Evolutionary conservation across 805 yeast species (phyloP), one percentile per base, ranked within the genome.

Genomic region (Yamadazyma sp.): DNA sequence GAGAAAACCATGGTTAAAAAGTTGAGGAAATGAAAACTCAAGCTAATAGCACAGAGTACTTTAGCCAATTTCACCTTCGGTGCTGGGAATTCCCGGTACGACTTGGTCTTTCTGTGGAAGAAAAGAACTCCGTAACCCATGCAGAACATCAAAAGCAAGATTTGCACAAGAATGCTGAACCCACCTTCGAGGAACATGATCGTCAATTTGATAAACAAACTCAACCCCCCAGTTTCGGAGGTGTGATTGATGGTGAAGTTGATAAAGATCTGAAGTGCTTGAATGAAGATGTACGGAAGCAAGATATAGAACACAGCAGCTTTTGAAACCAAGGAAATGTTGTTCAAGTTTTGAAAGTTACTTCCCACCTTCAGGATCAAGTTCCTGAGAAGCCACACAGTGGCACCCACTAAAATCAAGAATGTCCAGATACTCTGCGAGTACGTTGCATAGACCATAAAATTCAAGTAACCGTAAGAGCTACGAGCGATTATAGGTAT

Each of bases 121-220:
- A 57, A 62, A 16, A 60, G 40, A 4, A 60, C 63, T 3, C 68
- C 68, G 34, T 57, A 60, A 1, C 68, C 68, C 67, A 61, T 60
- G 21, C 62, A 43, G 34, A 62, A 58, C 22, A 59, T 30, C 24
- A 60, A 50, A 11, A 51, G 28, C 30, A 50, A 37, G 30, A 41
- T 52, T 8, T 43, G 34, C n/a, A 40, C 9, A 5, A 40, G 26
- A 9, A 38, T 17, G 3, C 6, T 17, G 28, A 41, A 53, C 21
- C 39, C 40, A 6, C 47, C 48, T 38, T 3, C 20, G 12, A 13
- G 22, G 14, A 9, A 24, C 19, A 19, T 37, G 15, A 30, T 19
- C 14, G 31, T 18, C 11, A 32, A 14, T 18, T 25, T 14, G n/a
- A 35, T 25, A 7, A 28, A 15, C 11, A 17, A 12, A 14, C 19